Conservation (phyloP, 2,329 filamentous ascomycete species). For the Aspergillus arachidicola region DNA sequence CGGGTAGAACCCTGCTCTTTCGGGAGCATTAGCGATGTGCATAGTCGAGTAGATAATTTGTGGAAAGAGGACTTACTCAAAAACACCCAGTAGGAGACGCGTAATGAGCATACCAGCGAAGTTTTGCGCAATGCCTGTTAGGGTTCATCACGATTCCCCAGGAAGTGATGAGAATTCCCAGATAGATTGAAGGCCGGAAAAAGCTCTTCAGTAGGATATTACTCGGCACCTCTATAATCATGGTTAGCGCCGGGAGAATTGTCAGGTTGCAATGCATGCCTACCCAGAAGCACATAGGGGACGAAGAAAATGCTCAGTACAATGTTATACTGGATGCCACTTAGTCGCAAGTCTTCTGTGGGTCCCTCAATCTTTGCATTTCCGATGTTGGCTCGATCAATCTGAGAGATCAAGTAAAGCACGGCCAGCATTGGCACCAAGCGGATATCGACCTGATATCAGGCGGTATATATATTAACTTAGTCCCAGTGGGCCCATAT, state of each 20-base stretch:
- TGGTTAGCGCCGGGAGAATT: not conserved
- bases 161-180: conserved; percentile 30
- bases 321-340: conserved; percentile 26
- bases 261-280: not conserved
- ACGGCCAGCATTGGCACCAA: conserved; percentile 22
- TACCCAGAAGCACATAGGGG: conserved; percentile 14
- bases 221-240: conserved; percentile 19
- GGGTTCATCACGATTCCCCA: conserved; percentile 54
- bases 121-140: conserved; percentile 52
- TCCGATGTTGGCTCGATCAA: conserved; percentile 34
- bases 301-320: conserved; percentile 19
- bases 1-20: conserved; percentile 38
- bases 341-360: conserved; percentile 20
- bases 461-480: too few species aligned
- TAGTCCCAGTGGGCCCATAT: too few species aligned
- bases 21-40: not conserved
- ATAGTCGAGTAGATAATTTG: too few species aligned
- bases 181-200: conserved; percentile 27
- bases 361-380: conserved; percentile 32
- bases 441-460: conserved; percentile 17
- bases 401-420: conserved; percentile 29
- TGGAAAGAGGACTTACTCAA: conserved; percentile 24
- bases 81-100: conserved; percentile 50
- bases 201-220: conserved; percentile 26
- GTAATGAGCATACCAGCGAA: conserved; percentile 49